Conservation (phyloP, 306 rosid species). For the Lablab purpureus region DNA sequence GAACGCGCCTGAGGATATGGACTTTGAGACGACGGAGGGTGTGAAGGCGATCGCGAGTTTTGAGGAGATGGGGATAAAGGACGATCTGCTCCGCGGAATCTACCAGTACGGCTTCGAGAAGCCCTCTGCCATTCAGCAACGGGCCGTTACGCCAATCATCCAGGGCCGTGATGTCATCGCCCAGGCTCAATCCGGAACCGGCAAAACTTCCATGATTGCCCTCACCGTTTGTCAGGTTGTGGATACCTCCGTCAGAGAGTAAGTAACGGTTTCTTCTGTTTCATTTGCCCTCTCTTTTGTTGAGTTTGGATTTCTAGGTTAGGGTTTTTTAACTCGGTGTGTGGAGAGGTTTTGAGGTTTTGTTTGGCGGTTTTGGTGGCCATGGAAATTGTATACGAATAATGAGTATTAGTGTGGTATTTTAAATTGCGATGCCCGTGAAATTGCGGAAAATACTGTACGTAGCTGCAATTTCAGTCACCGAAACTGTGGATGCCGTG, state of each 20-base stretch:
- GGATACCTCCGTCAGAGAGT: constrained; percentile 86
- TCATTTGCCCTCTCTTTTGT: neutral
- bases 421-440: neutral
- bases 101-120: constrained; percentile 94
- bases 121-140: constrained; percentile 97
- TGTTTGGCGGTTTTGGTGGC: neutral
- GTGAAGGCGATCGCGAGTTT: constrained; percentile 80
- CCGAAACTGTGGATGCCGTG: neutral
- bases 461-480: neutral
- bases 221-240: constrained; percentile 92
- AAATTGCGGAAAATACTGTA: neutral
- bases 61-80: constrained; percentile 94
- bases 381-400: neutral
- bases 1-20: constrained; percentile 68
- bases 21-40: constrained; percentile 89
- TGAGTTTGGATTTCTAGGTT: constrained; percentile 25
- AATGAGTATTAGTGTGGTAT: neutral
- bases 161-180: constrained; percentile 98
- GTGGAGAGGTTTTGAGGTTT: neutral
- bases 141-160: constrained; percentile 91
- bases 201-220: constrained; percentile 97
- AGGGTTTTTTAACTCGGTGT: neutral
- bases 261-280: constrained; percentile 29
- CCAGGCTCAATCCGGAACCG: constrained; percentile 99
- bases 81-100: constrained; percentile 88